These are phyloP conservation scores for Lactarius pseudohatsudake DNA, from an alignment of 768 basidiomycete species.

Conservation along the genomic window DNA sequence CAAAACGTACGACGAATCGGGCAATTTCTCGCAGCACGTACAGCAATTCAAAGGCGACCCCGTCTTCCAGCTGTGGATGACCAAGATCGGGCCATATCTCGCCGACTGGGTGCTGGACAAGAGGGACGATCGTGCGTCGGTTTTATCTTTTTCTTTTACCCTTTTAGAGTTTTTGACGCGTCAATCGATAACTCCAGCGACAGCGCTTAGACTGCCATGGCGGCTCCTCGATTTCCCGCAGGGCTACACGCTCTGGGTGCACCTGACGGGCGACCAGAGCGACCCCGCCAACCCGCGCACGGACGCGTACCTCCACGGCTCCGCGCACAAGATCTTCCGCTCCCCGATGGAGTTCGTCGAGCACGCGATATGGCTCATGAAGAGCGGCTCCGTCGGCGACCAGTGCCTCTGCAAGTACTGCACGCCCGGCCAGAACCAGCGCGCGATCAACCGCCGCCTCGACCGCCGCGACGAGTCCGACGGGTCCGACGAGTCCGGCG, in stretches of 20 bases:
- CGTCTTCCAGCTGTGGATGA: neutral
- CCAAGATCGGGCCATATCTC: constrained; percentile 17
- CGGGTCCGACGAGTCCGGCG: no score
- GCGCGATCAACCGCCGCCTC: neutral
- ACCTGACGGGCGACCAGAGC: constrained; percentile 1
- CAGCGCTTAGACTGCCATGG: neutral
- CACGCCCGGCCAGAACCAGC: constrained; percentile 3
- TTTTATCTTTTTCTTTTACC: no score
- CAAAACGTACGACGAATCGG: neutral
- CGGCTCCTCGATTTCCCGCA: constrained; percentile 8
- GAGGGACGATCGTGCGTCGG: neutral
- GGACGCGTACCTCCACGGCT: constrained; percentile 21
- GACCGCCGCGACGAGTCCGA: neutral
- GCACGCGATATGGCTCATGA: constrained; percentile 30
- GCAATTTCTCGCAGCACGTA: constrained; percentile 1
- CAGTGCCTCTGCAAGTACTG: constrained; percentile 23
- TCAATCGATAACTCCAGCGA: neutral
- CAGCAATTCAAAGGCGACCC: fast-evolving
- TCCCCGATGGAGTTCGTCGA: constrained; percentile 27
- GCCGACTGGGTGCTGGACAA: constrained; percentile 17
- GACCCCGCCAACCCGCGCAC: constrained; percentile 21
- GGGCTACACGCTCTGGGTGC: constrained; percentile 20
- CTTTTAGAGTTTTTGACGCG: neutral
- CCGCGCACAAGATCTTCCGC: constrained; percentile 15
- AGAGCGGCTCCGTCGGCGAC: neutral